Evolutionary conservation across 805 yeast genomes (phyloP), one percentile per base, ranked within the genome.

Genomic region (Kodamaea leandrae): DNA sequence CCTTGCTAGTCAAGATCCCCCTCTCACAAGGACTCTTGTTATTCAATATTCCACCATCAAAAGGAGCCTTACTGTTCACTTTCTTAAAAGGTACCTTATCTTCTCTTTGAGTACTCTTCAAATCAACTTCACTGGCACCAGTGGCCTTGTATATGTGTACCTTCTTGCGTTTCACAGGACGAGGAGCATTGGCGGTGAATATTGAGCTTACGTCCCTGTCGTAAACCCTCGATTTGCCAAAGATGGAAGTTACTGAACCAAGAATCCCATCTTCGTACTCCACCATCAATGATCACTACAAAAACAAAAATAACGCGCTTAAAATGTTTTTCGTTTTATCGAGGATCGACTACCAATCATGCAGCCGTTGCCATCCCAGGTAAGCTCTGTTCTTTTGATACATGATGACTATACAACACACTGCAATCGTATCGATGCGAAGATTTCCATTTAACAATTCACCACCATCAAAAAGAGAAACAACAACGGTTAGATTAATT

Each of bases 221-320:
- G 33, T 16, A 17, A 3, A 7, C 21, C n/a, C 33, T 30, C n/a
- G 20, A 13, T 30, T 30, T 30, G 9, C 17, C 32, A 13, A 30
- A 30, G 14, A 30, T 30, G 32, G 32, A 28, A 6, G 32, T 13
- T 13, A 28, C 32, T 17, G 33, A 30, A 17, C 43, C 43, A n/a
- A 39, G 36, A 9, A 39, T 32, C n/a, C 43, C 43, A 24, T 39
- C 43, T 26, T 39, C 43, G 12, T 7, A 13, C 21, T 35, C 39
- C 16, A 36, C 30, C 30, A 27, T 36, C n/a, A 4, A 9, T 12
- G 6, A 6, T 17, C 16, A 13, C 8, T 12, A 28, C 10, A 26
- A 8, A 26, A 26, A 12, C 8, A 8, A 26, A 26, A 26, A 8
- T 9, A 8, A 26, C 10, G 12, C 32, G 32, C 33, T 20, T 16